phyloP scores from a whole-genome alignment of 192 early-diverging fungal genomes.

The Backusella tuberculispora region DNA sequence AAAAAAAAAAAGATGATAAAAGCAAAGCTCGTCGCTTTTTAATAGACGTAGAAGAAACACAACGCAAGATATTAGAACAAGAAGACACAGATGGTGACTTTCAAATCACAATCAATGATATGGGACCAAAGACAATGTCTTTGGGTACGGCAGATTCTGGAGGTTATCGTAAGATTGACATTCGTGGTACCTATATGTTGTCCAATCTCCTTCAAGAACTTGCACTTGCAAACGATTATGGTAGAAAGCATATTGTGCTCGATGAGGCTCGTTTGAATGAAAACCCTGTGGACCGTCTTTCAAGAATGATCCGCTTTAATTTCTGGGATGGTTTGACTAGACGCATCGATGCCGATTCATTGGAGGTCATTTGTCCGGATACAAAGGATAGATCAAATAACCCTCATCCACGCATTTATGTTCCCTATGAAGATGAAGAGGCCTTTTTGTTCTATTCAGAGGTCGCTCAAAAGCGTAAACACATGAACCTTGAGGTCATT shows the following conservation, averaged over 20 bases:
- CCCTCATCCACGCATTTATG: slow-evolving; percentile 85
- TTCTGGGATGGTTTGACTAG: slow-evolving; percentile 97
- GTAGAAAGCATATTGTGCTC: slow-evolving; percentile 83
- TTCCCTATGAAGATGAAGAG: slow-evolving; percentile 79
- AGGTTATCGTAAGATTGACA: slow-evolving; percentile 86
- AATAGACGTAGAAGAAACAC: slow-evolving; percentile 85
- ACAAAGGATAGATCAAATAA: slow-evolving; percentile 87
- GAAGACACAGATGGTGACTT: slow-evolving; percentile 95
- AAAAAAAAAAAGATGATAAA: slow-evolving; percentile 56
- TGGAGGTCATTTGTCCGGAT: slow-evolving; percentile 90
- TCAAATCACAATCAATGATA: slow-evolving; percentile 93
- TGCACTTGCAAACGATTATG: slow-evolving; percentile 85
- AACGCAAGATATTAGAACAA: slow-evolving; percentile 79
- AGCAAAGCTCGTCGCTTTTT: slow-evolving; percentile 73
- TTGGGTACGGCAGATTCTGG: slow-evolving; percentile 85
- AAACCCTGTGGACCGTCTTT: slow-evolving; percentile 90
- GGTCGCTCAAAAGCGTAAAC: slow-evolving; percentile 64
- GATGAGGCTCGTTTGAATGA: slow-evolving; percentile 89
- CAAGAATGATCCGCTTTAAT: slow-evolving; percentile 85
- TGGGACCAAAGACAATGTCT: slow-evolving; percentile 86
- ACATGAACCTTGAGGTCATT: slow-evolving; percentile 79
- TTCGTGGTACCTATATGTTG: slow-evolving; percentile 94
- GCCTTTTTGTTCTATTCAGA: slow-evolving; percentile 80
- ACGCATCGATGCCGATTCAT: slow-evolving; percentile 77
- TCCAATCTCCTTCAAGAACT: slow-evolving; percentile 96